Percentiles rank a stretch among this genome's conserved stretches.
Conservation (phyloP, 768 basidiomycete genomes). For the Auriscalpium orientale region DNA sequence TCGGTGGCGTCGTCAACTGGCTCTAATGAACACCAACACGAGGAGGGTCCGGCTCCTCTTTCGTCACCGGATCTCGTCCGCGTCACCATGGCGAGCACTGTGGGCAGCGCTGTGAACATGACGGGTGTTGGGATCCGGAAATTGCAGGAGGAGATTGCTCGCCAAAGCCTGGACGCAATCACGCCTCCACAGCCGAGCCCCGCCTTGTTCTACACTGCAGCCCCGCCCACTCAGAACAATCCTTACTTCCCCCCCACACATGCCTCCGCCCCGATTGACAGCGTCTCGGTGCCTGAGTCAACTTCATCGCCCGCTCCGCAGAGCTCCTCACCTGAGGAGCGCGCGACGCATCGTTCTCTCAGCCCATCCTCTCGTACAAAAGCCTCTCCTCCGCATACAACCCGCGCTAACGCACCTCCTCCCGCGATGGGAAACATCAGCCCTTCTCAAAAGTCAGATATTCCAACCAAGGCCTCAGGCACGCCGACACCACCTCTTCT, state of each 20-base stretch:
- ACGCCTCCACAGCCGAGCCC: constrained; percentile 17
- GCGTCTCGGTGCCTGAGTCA: constrained; percentile 2
- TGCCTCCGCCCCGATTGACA: background rate
- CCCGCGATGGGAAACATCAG: background rate
- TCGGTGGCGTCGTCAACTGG: constrained; percentile 31
- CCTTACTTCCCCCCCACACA: constrained; percentile 1
- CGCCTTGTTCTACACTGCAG: background rate
- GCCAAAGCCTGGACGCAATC: background rate
- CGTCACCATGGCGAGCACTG: constrained; percentile 41
- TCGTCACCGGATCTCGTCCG: constrained; percentile 13
- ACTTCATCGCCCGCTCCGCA: background rate
- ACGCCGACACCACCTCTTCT: constrained; percentile 38
- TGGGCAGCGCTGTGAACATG: constrained; percentile 50
- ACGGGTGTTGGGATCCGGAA: constrained; percentile 50
- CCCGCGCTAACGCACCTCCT: background rate
- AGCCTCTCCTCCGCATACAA: background rate
- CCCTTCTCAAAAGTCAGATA: constrained; percentile 17
- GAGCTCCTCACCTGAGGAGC: background rate
- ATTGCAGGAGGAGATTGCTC: constrained; percentile 10
- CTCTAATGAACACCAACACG: constrained; percentile 21
- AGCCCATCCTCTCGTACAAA: background rate
- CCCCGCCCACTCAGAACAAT: constrained; percentile 1
- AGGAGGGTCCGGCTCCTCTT: background rate
- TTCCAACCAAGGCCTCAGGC: constrained; percentile 17
- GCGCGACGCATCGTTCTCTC: background rate